Conservation (phyloP, 2,329 filamentous ascomycete genomes). For the Ilyonectria destructans region DNA sequence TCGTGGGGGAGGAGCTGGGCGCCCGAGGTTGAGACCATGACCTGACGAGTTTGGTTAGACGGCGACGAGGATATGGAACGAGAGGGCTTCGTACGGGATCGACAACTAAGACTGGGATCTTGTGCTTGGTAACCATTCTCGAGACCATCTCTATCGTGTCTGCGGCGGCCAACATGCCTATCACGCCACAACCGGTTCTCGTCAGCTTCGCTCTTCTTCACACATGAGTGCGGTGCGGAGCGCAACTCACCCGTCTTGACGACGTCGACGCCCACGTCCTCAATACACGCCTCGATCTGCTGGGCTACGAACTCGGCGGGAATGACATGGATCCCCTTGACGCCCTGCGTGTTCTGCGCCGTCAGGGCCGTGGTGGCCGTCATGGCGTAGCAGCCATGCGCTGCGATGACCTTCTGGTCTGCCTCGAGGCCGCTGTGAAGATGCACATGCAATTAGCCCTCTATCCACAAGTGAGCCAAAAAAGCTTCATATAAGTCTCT, state of each 20-base stretch:
- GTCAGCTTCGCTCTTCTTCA: conserved; percentile 12
- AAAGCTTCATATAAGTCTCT: neutral
- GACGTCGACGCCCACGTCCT: conserved; percentile 90
- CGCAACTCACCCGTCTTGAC: conserved; percentile 85
- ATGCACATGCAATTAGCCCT: neutral
- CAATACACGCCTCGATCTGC: conserved; percentile 88
- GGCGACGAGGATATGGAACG: conserved; percentile 14
- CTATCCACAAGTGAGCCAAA: neutral
- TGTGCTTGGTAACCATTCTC: conserved; percentile 51
- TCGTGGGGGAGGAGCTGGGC: conserved; percentile 76
- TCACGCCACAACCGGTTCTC: neutral
- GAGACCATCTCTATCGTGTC: conserved; percentile 58
- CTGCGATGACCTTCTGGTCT: conserved; percentile 94
- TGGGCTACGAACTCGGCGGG: conserved; percentile 85
- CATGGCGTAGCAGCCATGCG: conserved; percentile 95
- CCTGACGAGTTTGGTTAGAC: conserved; percentile 64
- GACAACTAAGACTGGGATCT: conserved; percentile 53
- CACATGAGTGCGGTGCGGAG: neutral
- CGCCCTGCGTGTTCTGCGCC: conserved; percentile 93
- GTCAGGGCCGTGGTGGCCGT: conserved; percentile 96
- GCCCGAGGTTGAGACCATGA: conserved; percentile 93
- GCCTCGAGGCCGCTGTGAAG: conserved; percentile 86
- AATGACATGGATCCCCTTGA: conserved; percentile 84
- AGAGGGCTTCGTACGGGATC: conserved; percentile 55
- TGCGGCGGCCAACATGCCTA: conserved; percentile 58